These are phyloP conservation scores for Magnusiomyces fungicola DNA, from an alignment of 1,139 yeast species.

Conservation along the genomic window DNA sequence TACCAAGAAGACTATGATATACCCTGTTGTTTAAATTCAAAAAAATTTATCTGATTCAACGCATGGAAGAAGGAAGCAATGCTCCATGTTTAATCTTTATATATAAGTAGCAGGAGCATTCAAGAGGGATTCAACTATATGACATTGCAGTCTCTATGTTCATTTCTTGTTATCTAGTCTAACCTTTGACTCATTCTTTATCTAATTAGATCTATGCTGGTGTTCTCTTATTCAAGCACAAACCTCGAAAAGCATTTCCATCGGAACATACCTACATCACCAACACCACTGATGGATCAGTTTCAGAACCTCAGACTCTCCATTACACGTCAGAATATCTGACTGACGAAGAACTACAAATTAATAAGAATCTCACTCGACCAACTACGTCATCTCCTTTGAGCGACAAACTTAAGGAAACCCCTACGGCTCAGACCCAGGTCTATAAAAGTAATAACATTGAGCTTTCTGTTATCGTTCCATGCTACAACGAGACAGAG, in stretches of 20 bases:
- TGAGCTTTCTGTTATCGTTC: slow-evolving; percentile 69
- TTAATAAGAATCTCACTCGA: background rate
- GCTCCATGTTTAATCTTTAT: too few relatives aligned
- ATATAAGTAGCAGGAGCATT: too few relatives aligned
- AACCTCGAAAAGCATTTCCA: slow-evolving; percentile 50
- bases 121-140: too few relatives aligned
- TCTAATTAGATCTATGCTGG: slow-evolving; percentile 34
- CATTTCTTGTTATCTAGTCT: too few relatives aligned
- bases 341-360: slow-evolving; percentile 21
- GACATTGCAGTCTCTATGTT: too few relatives aligned
- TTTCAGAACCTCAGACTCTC: slow-evolving; percentile 20
- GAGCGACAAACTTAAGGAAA: slow-evolving; percentile 1
- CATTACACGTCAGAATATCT: slow-evolving; percentile 20
- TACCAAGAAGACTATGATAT: too few relatives aligned
- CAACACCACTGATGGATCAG: slow-evolving; percentile 28
- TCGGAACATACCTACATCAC: slow-evolving; percentile 47
- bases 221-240: slow-evolving; percentile 50
- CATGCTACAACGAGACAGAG: slow-evolving; percentile 80
- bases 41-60: too few relatives aligned
- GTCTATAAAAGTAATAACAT: slow-evolving; percentile 22
- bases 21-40: too few relatives aligned
- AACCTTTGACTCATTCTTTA: too few relatives aligned
- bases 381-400: slow-evolving; percentile 3
- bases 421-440: background rate
- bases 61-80: too few relatives aligned